Conservation (phyloP, 1,139 yeast species). For the Blastobotrys buckinghamii region DNA sequence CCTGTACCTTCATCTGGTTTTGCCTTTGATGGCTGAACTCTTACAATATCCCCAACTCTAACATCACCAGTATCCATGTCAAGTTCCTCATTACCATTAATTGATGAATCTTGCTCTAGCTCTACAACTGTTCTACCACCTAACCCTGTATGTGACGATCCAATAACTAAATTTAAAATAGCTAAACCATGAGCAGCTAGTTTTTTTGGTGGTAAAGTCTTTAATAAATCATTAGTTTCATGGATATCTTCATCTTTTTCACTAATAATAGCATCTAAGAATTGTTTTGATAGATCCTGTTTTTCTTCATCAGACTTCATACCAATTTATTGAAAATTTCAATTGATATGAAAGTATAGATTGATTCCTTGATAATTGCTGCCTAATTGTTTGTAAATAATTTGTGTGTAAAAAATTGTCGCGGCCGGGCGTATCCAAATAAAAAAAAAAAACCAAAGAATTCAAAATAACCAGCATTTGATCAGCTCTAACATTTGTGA, state of each 20-base stretch:
- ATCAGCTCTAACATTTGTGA: too few relatives aligned
- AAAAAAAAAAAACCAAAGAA: too few relatives aligned
- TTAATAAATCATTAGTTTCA: conserved; percentile 28
- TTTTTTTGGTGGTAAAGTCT: conserved; percentile 50
- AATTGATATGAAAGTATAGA: too few relatives aligned
- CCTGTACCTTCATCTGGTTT: conserved; percentile 25
- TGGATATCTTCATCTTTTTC: conserved; percentile 29
- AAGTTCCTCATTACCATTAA: conserved; percentile 35
- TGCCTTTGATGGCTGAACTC: conserved; percentile 25
- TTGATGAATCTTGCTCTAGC: conserved; percentile 55
- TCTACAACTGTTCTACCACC: conserved; percentile 75
- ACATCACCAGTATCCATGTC: conserved; percentile 50
- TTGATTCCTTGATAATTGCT: too few relatives aligned
- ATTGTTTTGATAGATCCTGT: not conserved
- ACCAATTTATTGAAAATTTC: too few relatives aligned
- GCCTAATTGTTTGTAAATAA: too few relatives aligned
- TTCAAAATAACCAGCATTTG: too few relatives aligned
- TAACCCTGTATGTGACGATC: conserved; percentile 64
- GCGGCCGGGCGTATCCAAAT: too few relatives aligned
- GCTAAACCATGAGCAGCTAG: conserved; percentile 72
- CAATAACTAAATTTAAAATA: conserved; percentile 54
- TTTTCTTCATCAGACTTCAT: too few relatives aligned
- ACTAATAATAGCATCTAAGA: conserved; percentile 18
- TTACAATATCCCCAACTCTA: conserved; percentile 66
- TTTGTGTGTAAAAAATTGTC: too few relatives aligned